A percentile compares a stretch with the other conserved stretches of the same genome.
Conservation (phyloP, 2,329 filamentous ascomycete genomes). For the Anthostomella pinea region DNA sequence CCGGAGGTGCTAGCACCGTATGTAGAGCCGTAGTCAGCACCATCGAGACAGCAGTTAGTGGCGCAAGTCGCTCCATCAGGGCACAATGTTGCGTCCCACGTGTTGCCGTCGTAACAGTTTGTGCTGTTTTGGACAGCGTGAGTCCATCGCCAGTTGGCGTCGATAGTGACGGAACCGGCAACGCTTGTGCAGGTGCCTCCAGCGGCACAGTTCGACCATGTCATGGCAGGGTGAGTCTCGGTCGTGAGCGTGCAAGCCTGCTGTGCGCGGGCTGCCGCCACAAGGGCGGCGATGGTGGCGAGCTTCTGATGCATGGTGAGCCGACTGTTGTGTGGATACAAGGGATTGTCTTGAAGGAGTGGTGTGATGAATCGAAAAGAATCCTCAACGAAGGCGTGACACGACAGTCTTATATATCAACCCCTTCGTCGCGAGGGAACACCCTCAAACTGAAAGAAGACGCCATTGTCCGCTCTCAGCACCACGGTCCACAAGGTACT, state of each 20-base stretch:
- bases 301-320: conserved; percentile 27
- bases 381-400: conserved; percentile 15
- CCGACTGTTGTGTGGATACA: conserved; percentile 1
- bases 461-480: too few relatives aligned
- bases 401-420: conserved; percentile 15
- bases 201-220: conserved; percentile 42
- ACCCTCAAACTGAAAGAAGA: too few relatives aligned
- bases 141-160: conserved; percentile 53
- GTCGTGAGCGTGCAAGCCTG: conserved; percentile 38
- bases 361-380: conserved; percentile 12
- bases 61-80: conserved; percentile 37
- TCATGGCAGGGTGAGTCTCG: conserved; percentile 45
- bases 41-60: conserved; percentile 41
- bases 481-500: too few relatives aligned
- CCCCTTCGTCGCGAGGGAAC: too few relatives aligned
- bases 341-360: conserved; percentile 1
- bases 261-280: conserved; percentile 40
- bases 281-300: conserved; percentile 33
- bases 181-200: conserved; percentile 41
- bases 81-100: conserved; percentile 33
- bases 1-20: conserved; percentile 46
- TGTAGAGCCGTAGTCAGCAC: conserved; percentile 42
- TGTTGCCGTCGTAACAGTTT: conserved; percentile 48
- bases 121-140: conserved; percentile 37
- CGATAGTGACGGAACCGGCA: conserved; percentile 43